Percentiles rank a stretch among this genome's conserved stretches.
phyloP scores from a whole-genome alignment of 768 basidiomycete species.

The Kwoniella bestiolae region DNA sequence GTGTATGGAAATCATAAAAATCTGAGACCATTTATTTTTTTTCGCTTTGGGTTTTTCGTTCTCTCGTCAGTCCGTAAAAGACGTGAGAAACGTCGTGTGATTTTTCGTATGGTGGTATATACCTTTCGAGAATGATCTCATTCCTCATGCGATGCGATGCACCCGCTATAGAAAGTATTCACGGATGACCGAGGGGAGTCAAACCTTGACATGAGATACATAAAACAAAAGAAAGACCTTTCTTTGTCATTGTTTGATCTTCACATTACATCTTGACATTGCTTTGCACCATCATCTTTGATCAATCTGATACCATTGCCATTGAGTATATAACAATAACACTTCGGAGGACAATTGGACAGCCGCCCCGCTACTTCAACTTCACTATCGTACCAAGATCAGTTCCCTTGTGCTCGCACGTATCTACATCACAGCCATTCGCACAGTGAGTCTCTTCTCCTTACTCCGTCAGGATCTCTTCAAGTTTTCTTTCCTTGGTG shows the following conservation, averaged over 20 bases:
- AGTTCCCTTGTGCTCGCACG: background rate
- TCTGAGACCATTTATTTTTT: background rate
- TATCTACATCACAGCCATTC: background rate
- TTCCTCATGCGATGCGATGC: background rate
- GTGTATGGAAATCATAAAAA: background rate
- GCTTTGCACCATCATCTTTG: no score
- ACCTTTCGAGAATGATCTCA: background rate
- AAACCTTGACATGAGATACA: background rate
- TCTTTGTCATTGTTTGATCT: no score
- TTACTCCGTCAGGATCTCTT: background rate
- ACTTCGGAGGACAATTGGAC: no score
- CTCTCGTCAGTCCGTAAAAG: conserved; percentile 11
- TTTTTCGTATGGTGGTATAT: background rate
- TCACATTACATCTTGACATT: no score
- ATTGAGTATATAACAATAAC: no score
- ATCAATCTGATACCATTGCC: no score
- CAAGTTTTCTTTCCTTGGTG: background rate
- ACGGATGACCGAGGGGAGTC: background rate
- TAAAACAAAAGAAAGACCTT: background rate
- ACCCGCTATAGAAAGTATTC: no score
- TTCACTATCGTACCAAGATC: background rate
- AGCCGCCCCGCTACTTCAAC: no score
- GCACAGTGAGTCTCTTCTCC: background rate
- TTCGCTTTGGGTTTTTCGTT: background rate
- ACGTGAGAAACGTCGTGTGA: conserved; percentile 3